These are phyloP conservation scores for Crepidotus sp. DNA, from an alignment of 1,284 basidiomycete species.

Conservation along the genomic window DNA sequence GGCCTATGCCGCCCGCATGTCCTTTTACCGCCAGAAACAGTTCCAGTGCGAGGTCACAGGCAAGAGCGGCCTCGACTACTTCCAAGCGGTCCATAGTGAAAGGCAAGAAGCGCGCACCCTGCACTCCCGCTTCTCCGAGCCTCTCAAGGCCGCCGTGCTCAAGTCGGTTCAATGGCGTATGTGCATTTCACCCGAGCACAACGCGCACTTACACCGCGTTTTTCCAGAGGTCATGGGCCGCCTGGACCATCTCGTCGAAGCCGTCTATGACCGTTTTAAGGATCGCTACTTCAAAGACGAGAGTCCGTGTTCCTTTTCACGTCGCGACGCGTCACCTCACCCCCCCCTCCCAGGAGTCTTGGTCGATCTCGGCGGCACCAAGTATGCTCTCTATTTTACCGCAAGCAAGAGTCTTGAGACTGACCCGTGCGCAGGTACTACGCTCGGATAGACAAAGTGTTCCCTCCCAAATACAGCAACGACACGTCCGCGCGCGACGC, in stretches of 20 bases:
- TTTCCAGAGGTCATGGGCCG: slow-evolving; percentile 86
- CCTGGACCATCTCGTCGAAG: slow-evolving; percentile 89
- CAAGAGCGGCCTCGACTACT: slow-evolving; percentile 89
- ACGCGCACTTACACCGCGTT: slow-evolving; percentile 17
- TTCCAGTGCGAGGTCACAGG: slow-evolving; percentile 95
- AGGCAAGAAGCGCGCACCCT: slow-evolving; percentile 80
- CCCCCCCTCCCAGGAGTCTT: slow-evolving; percentile 54
- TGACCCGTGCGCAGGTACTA: slow-evolving; percentile 50
- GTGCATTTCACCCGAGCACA: slow-evolving; percentile 29
- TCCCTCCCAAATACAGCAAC: slow-evolving; percentile 51
- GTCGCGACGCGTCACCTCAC: slow-evolving; percentile 18
- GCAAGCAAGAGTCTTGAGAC: slow-evolving; percentile 15
- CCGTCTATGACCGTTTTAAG: slow-evolving; percentile 90
- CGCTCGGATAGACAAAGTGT: slow-evolving; percentile 67
- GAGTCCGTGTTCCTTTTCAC: slow-evolving; percentile 45
- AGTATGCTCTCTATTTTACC: slow-evolving; percentile 40
- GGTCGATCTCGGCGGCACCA: slow-evolving; percentile 76
- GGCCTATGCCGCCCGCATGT: slow-evolving; percentile 83
- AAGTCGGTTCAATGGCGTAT: slow-evolving; percentile 91
- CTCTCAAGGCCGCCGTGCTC: slow-evolving; percentile 86
- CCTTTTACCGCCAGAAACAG: slow-evolving; percentile 88
- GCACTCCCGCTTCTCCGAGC: slow-evolving; percentile 86
- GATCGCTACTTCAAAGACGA: slow-evolving; percentile 90
- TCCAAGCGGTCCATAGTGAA: slow-evolving; percentile 89
- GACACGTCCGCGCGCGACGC: slow-evolving; percentile 37